phyloP scores from a whole-genome alignment of 352 stramenopile species.

The Albugo candida region DNA sequence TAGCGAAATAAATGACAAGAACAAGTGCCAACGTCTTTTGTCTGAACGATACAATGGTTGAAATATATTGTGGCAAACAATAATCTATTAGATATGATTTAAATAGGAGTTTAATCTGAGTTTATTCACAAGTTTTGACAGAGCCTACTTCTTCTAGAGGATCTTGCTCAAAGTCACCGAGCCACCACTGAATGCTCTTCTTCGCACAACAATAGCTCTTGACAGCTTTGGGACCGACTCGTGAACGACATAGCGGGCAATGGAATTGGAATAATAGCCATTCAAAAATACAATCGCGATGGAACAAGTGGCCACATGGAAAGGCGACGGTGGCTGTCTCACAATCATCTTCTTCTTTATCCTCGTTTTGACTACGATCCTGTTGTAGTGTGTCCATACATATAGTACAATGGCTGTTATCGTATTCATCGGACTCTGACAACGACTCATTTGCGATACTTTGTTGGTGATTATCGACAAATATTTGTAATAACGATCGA shows the following conservation, averaged over 20 bases:
- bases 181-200: conserved; percentile 41
- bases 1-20: too few relatives aligned
- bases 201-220: conserved; percentile 42
- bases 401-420: neutral
- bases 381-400: neutral
- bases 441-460: conserved; percentile 1
- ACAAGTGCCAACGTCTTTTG: too few relatives aligned
- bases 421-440: conserved; percentile 1
- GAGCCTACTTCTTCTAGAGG: conserved; percentile 8
- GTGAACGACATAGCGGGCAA: conserved; percentile 40
- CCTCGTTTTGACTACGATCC: neutral
- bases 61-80: too few relatives aligned
- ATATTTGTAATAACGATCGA: conserved; percentile 46
- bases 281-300: conserved; percentile 53
- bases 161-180: conserved; percentile 39
- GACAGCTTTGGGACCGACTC: conserved; percentile 24
- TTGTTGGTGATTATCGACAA: conserved; percentile 33
- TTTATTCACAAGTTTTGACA: neutral
- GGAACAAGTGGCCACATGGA: conserved; percentile 43
- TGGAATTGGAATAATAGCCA: conserved; percentile 56
- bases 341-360: neutral
- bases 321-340: conserved; percentile 13
- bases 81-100: too few relatives aligned
- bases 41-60: too few relatives aligned
- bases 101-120: neutral